Evolutionary conservation across 2,329 filamentous ascomycete species (phyloP).

Genomic region (Talaromyces atroroseus): DNA sequence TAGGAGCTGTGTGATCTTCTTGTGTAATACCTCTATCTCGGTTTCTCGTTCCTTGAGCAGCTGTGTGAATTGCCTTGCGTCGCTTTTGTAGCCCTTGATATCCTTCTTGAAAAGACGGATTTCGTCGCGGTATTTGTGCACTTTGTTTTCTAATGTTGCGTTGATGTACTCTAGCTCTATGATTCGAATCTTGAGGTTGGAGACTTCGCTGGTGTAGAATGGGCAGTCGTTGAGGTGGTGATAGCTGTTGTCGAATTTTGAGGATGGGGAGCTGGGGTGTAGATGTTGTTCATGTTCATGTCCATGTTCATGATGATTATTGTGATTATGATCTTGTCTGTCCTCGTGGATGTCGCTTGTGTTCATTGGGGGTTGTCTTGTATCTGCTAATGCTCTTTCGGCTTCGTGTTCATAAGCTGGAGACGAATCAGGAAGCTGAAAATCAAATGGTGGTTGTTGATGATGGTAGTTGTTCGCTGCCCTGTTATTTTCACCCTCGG

Average conservation of each 20-base stretch:
- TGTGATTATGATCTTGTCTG: neutral
- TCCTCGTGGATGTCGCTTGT: neutral
- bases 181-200: slow-evolving; percentile 13
- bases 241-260: neutral
- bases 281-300: neutral
- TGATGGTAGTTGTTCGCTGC: neutral
- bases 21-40: slow-evolving; percentile 24
- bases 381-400: neutral
- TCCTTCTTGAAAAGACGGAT: slow-evolving; percentile 48
- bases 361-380: neutral
- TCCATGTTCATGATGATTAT: neutral
- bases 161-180: slow-evolving; percentile 31
- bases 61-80: slow-evolving; percentile 23
- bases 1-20: slow-evolving; percentile 19
- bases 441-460: neutral
- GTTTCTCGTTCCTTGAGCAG: slow-evolving; percentile 20
- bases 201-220: slow-evolving; percentile 8
- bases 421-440: neutral
- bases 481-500: neutral
- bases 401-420: neutral
- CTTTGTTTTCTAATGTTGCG: slow-evolving; percentile 13
- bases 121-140: slow-evolving; percentile 42
- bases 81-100: slow-evolving; percentile 42
- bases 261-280: neutral
- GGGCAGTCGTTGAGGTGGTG: slow-evolving; percentile 1